These are phyloP conservation scores for Solanum sitiens DNA, from an alignment of 257 asterid species.

Conservation along the genomic window DNA sequence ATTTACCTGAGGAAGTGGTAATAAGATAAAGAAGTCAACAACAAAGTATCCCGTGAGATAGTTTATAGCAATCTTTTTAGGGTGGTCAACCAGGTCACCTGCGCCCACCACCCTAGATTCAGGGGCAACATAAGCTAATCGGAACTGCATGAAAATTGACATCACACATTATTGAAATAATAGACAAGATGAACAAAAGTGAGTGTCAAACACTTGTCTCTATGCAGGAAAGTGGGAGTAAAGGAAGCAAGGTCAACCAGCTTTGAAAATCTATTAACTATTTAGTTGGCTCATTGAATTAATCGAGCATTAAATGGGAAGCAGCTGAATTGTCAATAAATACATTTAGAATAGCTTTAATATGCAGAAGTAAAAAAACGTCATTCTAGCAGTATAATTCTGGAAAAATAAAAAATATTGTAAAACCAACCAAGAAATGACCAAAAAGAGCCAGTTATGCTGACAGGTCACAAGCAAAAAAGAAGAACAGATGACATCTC, in stretches of 20 bases:
- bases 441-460: not conserved
- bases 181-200: not conserved
- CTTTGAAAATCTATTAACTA: not conserved
- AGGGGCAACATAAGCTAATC: constrained; percentile 82
- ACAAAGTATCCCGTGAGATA: constrained; percentile 49
- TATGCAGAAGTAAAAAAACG: not conserved
- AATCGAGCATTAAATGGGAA: not conserved
- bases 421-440: not conserved
- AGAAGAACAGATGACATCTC: not conserved
- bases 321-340: not conserved
- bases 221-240: not conserved
- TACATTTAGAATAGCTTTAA: not conserved
- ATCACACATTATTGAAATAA: not conserved
- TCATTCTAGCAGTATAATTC: not conserved
- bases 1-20: constrained; percentile 84
- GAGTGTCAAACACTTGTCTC: not conserved
- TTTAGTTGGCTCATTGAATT: not conserved
- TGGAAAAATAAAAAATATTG: not conserved
- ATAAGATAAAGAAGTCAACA: constrained; percentile 49
- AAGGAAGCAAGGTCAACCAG: not conserved
- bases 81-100: constrained; percentile 72
- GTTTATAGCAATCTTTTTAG: constrained; percentile 58
- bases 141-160: constrained; percentile 55
- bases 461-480: not conserved
- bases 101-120: constrained; percentile 81